Base-by-base conservation (phyloP, 208 protist genomes). In the Trichomonas vaginalis region DNA sequence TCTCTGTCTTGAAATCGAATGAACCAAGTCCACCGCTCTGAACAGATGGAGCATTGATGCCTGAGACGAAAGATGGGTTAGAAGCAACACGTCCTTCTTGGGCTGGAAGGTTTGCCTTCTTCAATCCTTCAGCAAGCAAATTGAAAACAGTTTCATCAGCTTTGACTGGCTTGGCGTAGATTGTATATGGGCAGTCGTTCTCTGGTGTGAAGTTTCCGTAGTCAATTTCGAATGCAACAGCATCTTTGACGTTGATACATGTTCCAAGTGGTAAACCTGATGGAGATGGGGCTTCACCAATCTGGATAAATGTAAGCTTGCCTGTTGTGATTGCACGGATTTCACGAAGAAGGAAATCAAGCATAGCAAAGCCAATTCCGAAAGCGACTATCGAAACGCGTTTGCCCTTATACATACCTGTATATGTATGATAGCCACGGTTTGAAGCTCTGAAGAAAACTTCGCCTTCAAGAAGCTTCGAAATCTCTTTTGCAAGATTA, bases 201-300 rank as follows among this genome's bases (percentile, higher is more conserved):
- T 92, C 86, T 83, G 79, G 79, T 47, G 40, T 88, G 45, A 92
- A 92, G 86, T 92, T 92, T 39, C 56, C 86, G 51, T 45, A 92
- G 15, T 92, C 86, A 51, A 92, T 48, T 51, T 92, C 45, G 45
- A 39, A 48, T 35, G 86, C 86, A 51, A 92, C 45, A 42, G 86
- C 86, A 39, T 92, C 86, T n/a, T 48, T 92, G 2, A 51, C 45
- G 15, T 48, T 45, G 45, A 92, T 42, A 0, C 27, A 14, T 51
- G 40, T 51, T 35, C 86, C 86, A 51, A 92, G 21, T 51, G 12
- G 15, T 10, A 51, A 17, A 15, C 46, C 45, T 51, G 45, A 39
- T 51, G 15, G 15, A 56, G 86, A 48, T 47, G 82, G 35, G 8
- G 86, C 86, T n/a, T 35, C 21, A 51, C 86, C 86, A 92, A 92